These are phyloP conservation scores for Verbena officinalis DNA, from an alignment of 257 asterid species.

Conservation along the genomic window DNA sequence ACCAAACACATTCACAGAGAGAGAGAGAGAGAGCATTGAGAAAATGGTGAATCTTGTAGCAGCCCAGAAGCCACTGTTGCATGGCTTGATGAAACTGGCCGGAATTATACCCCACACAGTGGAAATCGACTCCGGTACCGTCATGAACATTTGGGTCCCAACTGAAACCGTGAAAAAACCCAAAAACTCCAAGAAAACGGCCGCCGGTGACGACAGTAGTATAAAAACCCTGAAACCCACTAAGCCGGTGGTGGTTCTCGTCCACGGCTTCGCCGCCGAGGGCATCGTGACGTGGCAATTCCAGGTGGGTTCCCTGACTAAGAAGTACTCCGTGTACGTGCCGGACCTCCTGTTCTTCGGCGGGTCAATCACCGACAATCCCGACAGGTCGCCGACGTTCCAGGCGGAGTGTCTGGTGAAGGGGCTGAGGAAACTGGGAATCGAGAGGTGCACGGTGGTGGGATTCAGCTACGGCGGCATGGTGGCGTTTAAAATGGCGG, in stretches of 20 bases:
- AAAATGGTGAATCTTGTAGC: slow-evolving; percentile 78
- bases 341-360: slow-evolving; percentile 96
- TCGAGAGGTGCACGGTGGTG: slow-evolving; percentile 70
- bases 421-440: slow-evolving; percentile 64
- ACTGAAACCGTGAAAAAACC: slow-evolving; percentile 47
- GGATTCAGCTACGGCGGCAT: slow-evolving; percentile 96
- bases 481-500: slow-evolving; percentile 97
- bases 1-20: neutral
- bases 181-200: slow-evolving; percentile 29
- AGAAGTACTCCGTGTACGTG: slow-evolving; percentile 68
- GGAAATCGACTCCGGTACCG: slow-evolving; percentile 57
- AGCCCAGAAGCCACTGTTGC: slow-evolving; percentile 65
- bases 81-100: slow-evolving; percentile 67
- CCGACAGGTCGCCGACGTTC: slow-evolving; percentile 73
- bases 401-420: slow-evolving; percentile 73
- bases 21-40: neutral
- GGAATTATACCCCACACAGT: slow-evolving; percentile 60
- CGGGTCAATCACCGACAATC: slow-evolving; percentile 59
- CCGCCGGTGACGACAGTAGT: neutral
- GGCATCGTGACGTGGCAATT: slow-evolving; percentile 91
- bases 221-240: slow-evolving; percentile 35
- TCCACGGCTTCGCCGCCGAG: slow-evolving; percentile 83
- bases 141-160: slow-evolving; percentile 76
- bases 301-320: slow-evolving; percentile 70
- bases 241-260: slow-evolving; percentile 66